Conservation (phyloP, 768 basidiomycete species). For the Rhodosporidiobolus odoratus region DNA sequence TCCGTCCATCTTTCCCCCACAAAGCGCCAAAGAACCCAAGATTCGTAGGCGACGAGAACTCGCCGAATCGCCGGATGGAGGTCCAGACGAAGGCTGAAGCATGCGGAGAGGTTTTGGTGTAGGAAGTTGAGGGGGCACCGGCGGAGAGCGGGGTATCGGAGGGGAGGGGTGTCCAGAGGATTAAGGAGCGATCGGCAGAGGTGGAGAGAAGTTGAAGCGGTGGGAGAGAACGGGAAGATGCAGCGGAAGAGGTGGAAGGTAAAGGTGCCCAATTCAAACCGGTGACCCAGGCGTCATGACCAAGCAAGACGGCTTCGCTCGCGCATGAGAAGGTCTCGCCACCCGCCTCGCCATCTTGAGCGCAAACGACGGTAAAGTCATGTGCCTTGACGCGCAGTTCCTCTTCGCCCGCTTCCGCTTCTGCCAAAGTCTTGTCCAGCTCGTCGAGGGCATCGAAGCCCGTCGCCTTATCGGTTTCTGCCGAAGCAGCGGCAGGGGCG, state of each 20-base stretch:
- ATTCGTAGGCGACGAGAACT: slow-evolving; percentile 76
- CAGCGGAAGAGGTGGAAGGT: background rate
- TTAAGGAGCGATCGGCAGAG: slow-evolving; percentile 90
- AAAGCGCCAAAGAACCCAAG: slow-evolving; percentile 88
- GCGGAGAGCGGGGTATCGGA: slow-evolving; percentile 34
- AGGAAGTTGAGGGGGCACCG: background rate
- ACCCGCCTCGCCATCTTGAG: slow-evolving; percentile 54
- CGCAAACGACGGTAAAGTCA: slow-evolving; percentile 55
- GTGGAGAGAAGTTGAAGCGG: slow-evolving; percentile 69
- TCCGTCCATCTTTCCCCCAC: slow-evolving; percentile 62
- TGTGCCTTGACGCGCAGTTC: slow-evolving; percentile 81
- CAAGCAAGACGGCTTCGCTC: slow-evolving; percentile 87
- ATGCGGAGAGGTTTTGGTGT: background rate
- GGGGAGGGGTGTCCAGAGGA: slow-evolving; percentile 81
- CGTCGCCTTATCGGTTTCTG: slow-evolving; percentile 4
- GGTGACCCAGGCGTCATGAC: slow-evolving; percentile 92
- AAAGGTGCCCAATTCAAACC: slow-evolving; percentile 74
- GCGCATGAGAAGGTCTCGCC: slow-evolving; percentile 64
- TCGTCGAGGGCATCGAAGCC: slow-evolving; percentile 37
- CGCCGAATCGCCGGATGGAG: slow-evolving; percentile 83
- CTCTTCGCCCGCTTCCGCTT: slow-evolving; percentile 43
- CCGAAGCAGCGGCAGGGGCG: background rate
- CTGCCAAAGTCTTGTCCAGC: slow-evolving; percentile 36
- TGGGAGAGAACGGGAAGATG: background rate
- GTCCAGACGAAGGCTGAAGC: slow-evolving; percentile 69